phyloP scores from a whole-genome alignment of 2,329 filamentous ascomycete genomes.

The Penicillium fuscoglaucum region DNA sequence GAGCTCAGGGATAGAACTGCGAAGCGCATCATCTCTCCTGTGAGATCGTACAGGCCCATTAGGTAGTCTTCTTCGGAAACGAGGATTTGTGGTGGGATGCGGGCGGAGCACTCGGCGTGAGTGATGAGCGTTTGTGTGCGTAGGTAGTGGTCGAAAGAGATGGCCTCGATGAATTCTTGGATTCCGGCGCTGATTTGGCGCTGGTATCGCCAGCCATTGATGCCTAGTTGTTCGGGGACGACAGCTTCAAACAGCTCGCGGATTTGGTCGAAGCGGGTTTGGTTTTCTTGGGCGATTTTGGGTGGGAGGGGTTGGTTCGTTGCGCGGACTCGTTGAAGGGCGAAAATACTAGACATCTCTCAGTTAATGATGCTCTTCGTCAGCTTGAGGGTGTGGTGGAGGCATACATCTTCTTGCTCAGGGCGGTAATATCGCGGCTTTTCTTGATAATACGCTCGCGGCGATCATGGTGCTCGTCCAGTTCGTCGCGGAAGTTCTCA shows the following conservation, averaged over 20 bases:
- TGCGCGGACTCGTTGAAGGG: constrained; percentile 64
- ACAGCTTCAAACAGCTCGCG: constrained; percentile 66
- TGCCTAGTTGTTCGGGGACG: constrained; percentile 69
- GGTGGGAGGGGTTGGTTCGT: constrained; percentile 57
- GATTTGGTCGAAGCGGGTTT: constrained; percentile 70
- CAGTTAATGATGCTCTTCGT: not conserved
- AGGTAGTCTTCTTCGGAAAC: constrained; percentile 83
- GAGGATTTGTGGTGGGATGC: constrained; percentile 53
- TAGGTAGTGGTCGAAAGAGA: constrained; percentile 87
- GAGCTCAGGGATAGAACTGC: constrained; percentile 85
- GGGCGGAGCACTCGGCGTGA: constrained; percentile 57
- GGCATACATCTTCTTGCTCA: constrained; percentile 92
- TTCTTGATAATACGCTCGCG: constrained; percentile 87
- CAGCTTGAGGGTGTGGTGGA: constrained; percentile 21
- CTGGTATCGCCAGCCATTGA: constrained; percentile 81
- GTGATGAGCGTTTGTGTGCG: constrained; percentile 72
- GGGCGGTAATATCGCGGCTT: constrained; percentile 85
- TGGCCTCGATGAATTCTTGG: constrained; percentile 91
- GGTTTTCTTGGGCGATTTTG: constrained; percentile 69
- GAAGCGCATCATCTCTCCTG: constrained; percentile 96
- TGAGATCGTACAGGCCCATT: constrained; percentile 88
- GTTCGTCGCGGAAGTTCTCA: constrained; percentile 76
- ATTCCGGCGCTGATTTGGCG: constrained; percentile 74
- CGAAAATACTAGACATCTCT: constrained; percentile 65
- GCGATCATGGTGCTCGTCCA: constrained; percentile 93